Percentiles rank a stretch among this genome's conserved stretches.
Conservation (phyloP, 306 rosid genomes). For the Casuarina glauca region DNA sequence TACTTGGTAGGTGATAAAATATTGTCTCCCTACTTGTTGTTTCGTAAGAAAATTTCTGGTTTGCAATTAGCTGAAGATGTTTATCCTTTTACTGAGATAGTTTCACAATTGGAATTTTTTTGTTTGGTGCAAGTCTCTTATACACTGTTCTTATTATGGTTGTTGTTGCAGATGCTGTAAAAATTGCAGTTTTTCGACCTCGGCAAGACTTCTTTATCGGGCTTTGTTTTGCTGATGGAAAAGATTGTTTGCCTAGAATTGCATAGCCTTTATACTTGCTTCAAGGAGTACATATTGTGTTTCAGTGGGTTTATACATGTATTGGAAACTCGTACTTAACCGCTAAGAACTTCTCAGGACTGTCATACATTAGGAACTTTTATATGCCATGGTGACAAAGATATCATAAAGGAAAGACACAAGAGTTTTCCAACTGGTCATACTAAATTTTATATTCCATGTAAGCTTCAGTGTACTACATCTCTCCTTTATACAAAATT, state of each 20-base stretch:
- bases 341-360: conserved; percentile 45
- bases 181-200: conserved; percentile 87
- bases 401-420: conserved; percentile 75
- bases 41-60: not conserved
- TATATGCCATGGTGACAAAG: conserved; percentile 66
- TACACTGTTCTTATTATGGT: conserved; percentile 69
- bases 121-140: conserved; percentile 57
- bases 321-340: conserved; percentile 10
- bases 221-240: conserved; percentile 98
- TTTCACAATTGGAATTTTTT: conserved; percentile 28
- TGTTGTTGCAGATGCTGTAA: conserved; percentile 71
- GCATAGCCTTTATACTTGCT: conserved; percentile 4
- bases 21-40: conserved; percentile 8
- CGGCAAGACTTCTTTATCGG: conserved; percentile 85
- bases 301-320: not conserved
- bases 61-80: conserved; percentile 10
- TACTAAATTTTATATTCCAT: conserved; percentile 41
- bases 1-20: conserved; percentile 49
- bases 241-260: conserved; percentile 57
- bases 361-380: conserved; percentile 73
- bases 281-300: not conserved
- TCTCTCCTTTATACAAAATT: not conserved
- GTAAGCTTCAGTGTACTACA: conserved; percentile 43
- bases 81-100: not conserved
- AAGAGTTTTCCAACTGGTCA: conserved; percentile 98